These are phyloP conservation scores for Hebeloma cylindrosporum DNA, from an alignment of 768 basidiomycete species.

Conservation along the genomic window DNA sequence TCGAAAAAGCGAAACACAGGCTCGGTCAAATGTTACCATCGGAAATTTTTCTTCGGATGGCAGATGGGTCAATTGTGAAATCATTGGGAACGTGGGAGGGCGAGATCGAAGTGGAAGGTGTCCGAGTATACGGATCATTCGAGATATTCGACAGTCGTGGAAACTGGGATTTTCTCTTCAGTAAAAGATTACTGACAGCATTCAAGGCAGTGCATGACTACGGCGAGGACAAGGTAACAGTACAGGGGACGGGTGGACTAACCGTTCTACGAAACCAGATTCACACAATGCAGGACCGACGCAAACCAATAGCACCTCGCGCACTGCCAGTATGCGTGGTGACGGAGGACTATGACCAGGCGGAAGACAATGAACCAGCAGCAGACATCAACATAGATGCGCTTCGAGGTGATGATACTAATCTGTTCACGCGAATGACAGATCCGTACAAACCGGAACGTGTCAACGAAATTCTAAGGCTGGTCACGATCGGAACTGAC, in stretches of 20 bases:
- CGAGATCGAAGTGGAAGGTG: conserved; percentile 12
- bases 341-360: too few relatives aligned
- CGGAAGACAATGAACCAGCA: background rate
- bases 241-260: background rate
- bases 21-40: conserved; percentile 17
- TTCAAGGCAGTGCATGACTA: conserved; percentile 28
- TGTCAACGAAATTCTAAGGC: conserved; percentile 18
- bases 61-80: conserved; percentile 23
- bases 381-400: conserved; percentile 17
- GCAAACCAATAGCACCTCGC: too few relatives aligned
- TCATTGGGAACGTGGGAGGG: conserved; percentile 22
- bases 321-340: too few relatives aligned
- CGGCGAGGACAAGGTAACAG: conserved; percentile 8
- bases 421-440: conserved; percentile 19
- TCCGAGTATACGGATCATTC: conserved; percentile 8
- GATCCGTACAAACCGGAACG: conserved; percentile 25
- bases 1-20: conserved; percentile 8
- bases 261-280: background rate
- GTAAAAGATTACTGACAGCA: conserved; percentile 24
- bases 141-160: conserved; percentile 28
- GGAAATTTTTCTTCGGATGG: conserved; percentile 27
- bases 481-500: conserved; percentile 29
- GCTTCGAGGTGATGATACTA: conserved; percentile 4
- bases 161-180: conserved; percentile 26
- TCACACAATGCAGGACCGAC: background rate